These are phyloP conservation scores for Dissophora ornata DNA, from an alignment of 192 early-diverging fungal species.

Conservation along the genomic window DNA sequence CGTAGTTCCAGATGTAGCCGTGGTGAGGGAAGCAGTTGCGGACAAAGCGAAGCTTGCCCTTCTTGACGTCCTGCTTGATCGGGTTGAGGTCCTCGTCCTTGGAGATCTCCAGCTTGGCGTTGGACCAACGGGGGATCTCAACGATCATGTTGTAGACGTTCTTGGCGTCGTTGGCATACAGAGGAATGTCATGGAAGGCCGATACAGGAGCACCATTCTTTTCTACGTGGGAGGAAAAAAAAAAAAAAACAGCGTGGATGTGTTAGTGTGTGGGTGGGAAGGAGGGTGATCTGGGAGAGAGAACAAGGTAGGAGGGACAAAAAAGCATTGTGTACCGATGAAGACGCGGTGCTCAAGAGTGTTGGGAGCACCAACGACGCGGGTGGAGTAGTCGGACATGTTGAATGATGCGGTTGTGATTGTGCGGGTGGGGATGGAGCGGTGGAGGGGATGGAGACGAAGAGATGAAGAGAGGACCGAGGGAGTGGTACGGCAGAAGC, in stretches of 20 bases:
- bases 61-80: slow-evolving; percentile 99
- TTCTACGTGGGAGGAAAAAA: slow-evolving; percentile 56
- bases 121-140: slow-evolving; percentile 98
- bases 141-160: slow-evolving; percentile 98
- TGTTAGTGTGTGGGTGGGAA: neutral
- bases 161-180: slow-evolving; percentile 91
- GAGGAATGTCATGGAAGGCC: slow-evolving; percentile 97
- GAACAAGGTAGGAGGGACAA: too few species aligned
- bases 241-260: neutral
- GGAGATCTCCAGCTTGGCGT: slow-evolving; percentile 98
- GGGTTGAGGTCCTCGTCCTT: slow-evolving; percentile 98
- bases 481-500: slow-evolving; percentile 24
- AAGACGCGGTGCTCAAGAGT: slow-evolving; percentile 90
- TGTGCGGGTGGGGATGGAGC: slow-evolving; percentile 14
- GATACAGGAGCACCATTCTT: slow-evolving; percentile 88
- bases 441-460: slow-evolving; percentile 7
- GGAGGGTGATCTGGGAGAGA: neutral
- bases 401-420: slow-evolving; percentile 17
- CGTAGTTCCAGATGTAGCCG: slow-evolving; percentile 99
- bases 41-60: slow-evolving; percentile 98
- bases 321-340: too few species aligned
- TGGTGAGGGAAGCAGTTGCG: slow-evolving; percentile 99
- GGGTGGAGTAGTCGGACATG: slow-evolving; percentile 79
- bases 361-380: slow-evolving; percentile 88
- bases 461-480: slow-evolving; percentile 34